A percentile compares a stretch with the other conserved stretches of the same genome.
Evolutionary conservation across 2,329 filamentous ascomycete genomes (phyloP).

Genomic region (Falciphora oryzae): DNA sequence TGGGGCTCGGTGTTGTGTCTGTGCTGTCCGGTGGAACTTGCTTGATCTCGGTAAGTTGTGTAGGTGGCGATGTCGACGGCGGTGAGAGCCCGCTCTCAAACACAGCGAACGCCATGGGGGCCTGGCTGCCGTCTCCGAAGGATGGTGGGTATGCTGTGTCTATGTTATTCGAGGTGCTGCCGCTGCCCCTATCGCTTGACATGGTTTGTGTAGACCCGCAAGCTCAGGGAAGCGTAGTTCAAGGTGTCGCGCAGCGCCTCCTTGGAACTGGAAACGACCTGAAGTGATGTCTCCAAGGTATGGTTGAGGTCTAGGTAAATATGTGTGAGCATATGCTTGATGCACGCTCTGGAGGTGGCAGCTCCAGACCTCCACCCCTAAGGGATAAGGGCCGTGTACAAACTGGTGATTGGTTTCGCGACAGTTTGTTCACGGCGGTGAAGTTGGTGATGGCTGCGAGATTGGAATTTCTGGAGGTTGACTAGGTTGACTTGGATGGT

Average conservation of each 20-base stretch:
- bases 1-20: neutral
- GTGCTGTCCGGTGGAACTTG: neutral
- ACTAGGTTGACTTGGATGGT: neutral
- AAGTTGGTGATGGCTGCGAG: neutral
- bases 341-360: neutral
- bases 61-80: neutral
- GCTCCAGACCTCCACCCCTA: neutral
- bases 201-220: neutral
- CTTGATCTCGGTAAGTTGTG: neutral
- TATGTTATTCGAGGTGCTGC: neutral
- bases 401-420: neutral
- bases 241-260: neutral
- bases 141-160: neutral
- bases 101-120: neutral
- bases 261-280: neutral
- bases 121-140: neutral
- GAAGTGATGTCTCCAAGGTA: neutral
- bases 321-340: too few species aligned
- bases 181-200: neutral
- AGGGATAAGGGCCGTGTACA: neutral
- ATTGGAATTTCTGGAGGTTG: neutral
- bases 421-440: neutral
- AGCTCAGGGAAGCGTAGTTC: neutral
- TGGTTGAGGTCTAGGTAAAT: neutral
- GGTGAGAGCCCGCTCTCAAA: neutral